Conservation (phyloP, 73 alveolate genomes). For the Stentor roeselii region DNA sequence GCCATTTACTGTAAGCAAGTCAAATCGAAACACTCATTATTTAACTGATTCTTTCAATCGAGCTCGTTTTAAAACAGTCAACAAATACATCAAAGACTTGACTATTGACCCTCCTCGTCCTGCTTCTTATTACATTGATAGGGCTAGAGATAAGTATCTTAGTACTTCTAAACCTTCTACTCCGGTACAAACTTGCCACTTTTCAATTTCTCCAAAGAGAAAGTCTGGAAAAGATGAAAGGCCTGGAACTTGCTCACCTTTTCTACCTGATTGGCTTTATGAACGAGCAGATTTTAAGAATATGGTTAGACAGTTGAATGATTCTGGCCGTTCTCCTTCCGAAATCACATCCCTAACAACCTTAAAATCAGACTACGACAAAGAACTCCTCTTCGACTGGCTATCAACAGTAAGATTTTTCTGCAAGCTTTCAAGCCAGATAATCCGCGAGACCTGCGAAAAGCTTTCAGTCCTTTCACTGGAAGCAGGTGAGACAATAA, state of each 20-base stretch:
- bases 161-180: not conserved
- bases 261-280: not conserved
- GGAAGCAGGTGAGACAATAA: not conserved
- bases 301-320: not conserved
- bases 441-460: not conserved
- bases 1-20: no score
- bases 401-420: not conserved
- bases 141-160: not conserved
- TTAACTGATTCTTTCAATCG: no score
- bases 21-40: no score
- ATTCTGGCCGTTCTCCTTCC: not conserved
- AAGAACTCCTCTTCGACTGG: not conserved
- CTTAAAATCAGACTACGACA: not conserved
- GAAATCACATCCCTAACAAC: not conserved
- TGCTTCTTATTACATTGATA: not conserved
- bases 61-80: no score
- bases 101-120: not conserved
- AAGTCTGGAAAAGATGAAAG: not conserved
- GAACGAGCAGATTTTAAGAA: not conserved
- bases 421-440: not conserved
- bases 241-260: not conserved
- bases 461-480: not conserved
- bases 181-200: not conserved
- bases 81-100: not conserved
- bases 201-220: not conserved